Evolutionary conservation across 805 yeast species (phyloP).

Genomic region (Lachancea sp.): DNA sequence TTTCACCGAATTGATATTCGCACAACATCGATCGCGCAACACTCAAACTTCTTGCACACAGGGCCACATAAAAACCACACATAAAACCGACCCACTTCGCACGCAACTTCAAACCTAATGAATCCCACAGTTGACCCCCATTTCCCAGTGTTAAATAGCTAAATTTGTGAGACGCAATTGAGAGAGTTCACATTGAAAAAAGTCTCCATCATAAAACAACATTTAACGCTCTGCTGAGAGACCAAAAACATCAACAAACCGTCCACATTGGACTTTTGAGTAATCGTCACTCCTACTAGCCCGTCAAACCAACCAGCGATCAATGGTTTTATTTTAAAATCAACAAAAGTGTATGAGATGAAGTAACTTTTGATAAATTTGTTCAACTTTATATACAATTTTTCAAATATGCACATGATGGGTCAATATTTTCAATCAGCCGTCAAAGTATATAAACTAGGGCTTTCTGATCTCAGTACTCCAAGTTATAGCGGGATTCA

Average conservation of each 20-base stretch:
- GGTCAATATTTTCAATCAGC: not conserved
- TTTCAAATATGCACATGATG: not conserved
- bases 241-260: not conserved
- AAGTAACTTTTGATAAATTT: too few species aligned
- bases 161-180: not conserved
- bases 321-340: slow-evolving; percentile 2
- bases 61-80: too few species aligned
- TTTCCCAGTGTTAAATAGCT: not conserved
- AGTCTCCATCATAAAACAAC: not conserved
- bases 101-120: not conserved
- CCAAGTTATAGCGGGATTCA: slow-evolving; percentile 20
- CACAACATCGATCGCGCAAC: too few species aligned
- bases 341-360: not conserved
- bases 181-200: not conserved
- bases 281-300: not conserved
- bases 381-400: not conserved
- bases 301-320: not conserved
- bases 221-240: not conserved
- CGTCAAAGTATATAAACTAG: not conserved
- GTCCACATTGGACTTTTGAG: too few species aligned
- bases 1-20: too few species aligned
- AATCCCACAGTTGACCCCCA: not conserved
- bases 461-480: not conserved
- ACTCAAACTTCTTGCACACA: too few species aligned
- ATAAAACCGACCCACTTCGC: too few species aligned